Percentiles rank a stretch among this genome's conserved stretches.
Conservation (phyloP, 2,329 filamentous ascomycete species). For the Colletotrichum zoysiae region DNA sequence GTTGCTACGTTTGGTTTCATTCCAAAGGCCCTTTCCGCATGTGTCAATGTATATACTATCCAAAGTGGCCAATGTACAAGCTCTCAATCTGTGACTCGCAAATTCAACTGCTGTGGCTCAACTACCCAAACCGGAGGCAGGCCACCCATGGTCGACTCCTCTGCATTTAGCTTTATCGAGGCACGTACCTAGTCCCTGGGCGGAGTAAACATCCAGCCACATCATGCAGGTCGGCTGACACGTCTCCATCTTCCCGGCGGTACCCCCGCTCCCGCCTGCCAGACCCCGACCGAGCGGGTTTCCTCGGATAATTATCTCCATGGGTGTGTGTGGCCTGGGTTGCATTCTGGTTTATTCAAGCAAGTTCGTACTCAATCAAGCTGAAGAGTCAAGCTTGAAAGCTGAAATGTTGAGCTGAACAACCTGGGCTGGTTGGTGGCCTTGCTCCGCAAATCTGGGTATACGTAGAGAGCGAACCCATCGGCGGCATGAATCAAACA, state of each 20-base stretch:
- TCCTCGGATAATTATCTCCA: constrained; percentile 7
- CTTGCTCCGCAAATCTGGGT: background rate
- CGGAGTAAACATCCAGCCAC: constrained; percentile 16
- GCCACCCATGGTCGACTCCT: constrained; percentile 9
- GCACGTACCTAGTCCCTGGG: background rate
- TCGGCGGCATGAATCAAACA: constrained; percentile 11
- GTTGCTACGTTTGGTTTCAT: background rate
- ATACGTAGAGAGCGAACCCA: background rate
- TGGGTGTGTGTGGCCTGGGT: background rate
- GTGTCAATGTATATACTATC: background rate
- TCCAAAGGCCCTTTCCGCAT: background rate
- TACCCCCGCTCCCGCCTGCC: background rate
- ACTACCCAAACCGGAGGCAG: background rate
- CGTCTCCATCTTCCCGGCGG: background rate
- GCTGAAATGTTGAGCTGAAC: background rate
- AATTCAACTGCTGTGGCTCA: background rate
- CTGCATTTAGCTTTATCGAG: background rate
- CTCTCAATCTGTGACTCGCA: background rate
- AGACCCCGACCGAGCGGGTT: constrained; percentile 21
- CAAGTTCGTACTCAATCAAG: background rate
- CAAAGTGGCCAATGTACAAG: background rate
- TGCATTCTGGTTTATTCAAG: background rate
- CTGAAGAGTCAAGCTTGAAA: background rate
- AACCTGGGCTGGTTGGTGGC: background rate
- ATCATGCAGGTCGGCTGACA: constrained; percentile 10